phyloP scores from a whole-genome alignment of 306 rosid species.

The Prunus mongolica region DNA sequence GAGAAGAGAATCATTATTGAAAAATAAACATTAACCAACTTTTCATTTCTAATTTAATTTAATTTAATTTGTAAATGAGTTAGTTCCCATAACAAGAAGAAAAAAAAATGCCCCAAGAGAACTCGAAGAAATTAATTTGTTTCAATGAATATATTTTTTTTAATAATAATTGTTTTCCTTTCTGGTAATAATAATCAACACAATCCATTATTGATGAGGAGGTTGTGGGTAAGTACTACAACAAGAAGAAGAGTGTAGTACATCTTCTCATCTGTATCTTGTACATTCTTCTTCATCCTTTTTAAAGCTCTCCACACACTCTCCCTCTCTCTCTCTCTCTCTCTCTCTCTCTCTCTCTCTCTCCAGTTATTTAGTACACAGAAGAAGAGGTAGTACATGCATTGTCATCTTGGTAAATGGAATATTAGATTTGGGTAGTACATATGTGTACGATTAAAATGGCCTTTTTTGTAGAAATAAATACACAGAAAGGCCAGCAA shows the following conservation, averaged over 20 bases:
- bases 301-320: neutral
- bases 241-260: neutral
- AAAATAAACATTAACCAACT: no score
- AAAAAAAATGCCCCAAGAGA: neutral
- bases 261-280: neutral
- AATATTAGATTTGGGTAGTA: neutral
- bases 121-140: neutral
- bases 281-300: neutral
- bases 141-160: neutral
- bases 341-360: no score
- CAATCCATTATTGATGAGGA: neutral
- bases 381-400: constrained; percentile 1
- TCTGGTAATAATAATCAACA: neutral
- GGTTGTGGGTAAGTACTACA: neutral
- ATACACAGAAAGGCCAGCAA: neutral
- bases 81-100: neutral
- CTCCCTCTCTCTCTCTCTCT: no score
- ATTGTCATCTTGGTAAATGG: neutral
- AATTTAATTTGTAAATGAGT: no score
- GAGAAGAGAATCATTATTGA: no score
- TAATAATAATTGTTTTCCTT: neutral
- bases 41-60: no score
- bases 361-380: neutral
- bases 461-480: neutral
- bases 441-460: neutral